Conservation (phyloP, 1,284 basidiomycete species). For the Rhodotorula sp. region DNA sequence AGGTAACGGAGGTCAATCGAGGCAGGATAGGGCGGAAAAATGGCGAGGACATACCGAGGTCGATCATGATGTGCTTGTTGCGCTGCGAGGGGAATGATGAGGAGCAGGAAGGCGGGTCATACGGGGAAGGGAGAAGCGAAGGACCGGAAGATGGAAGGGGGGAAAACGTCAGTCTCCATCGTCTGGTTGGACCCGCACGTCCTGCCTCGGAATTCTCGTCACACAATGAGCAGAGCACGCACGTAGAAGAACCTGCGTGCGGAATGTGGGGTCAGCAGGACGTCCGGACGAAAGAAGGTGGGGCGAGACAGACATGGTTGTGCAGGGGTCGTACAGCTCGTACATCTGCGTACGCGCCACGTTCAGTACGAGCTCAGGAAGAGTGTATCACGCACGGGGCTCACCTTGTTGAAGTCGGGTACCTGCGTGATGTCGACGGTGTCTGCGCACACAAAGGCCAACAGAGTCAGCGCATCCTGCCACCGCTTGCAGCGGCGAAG, state of each 20-base stretch:
- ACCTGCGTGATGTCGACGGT: constrained; percentile 90
- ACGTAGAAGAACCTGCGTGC: constrained; percentile 71
- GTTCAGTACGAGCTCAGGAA: neutral
- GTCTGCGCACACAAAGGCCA: constrained; percentile 11
- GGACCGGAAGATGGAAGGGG: neutral
- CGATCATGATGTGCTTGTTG: constrained; percentile 99
- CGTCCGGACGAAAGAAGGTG: neutral
- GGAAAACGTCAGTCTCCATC: constrained; percentile 2
- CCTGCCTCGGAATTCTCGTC: too few species aligned
- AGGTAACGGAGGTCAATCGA: neutral
- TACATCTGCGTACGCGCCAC: constrained; percentile 68
- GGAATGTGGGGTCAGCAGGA: too few species aligned
- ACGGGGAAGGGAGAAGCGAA: neutral
- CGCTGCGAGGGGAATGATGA: constrained; percentile 53
- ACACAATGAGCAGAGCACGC: constrained; percentile 58
- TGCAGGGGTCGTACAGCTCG: constrained; percentile 86
- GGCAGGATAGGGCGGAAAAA: neutral
- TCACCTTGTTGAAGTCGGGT: constrained; percentile 97
- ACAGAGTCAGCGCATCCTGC: neutral
- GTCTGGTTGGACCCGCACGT: too few species aligned
- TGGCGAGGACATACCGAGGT: constrained; percentile 51
- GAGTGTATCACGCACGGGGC: neutral
- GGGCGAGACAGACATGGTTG: constrained; percentile 71
- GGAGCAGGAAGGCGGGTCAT: neutral
- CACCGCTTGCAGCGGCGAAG: neutral